These are phyloP conservation scores for Nitzschia putrida DNA, from an alignment of 108 stramenopile species.

Conservation along the genomic window DNA sequence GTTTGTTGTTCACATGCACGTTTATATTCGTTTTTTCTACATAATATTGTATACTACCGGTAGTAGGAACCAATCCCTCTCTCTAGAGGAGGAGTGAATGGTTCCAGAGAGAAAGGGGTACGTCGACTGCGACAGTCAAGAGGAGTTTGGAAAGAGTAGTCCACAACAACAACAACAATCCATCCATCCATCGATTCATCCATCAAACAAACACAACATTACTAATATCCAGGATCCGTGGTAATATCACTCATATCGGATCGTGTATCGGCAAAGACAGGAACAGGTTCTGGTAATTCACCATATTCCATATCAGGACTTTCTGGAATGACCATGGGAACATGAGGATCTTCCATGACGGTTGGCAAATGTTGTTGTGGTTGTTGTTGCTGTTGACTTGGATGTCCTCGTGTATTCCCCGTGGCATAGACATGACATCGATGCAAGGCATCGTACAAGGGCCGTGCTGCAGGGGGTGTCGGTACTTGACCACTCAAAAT, in stretches of 20 bases:
- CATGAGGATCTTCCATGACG: not conserved
- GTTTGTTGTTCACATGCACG: too few relatives aligned
- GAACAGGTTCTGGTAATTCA: constrained; percentile 12
- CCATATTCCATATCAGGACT: constrained; percentile 26
- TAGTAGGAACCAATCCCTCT: too few relatives aligned
- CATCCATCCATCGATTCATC: not conserved
- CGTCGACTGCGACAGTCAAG: too few relatives aligned
- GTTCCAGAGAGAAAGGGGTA: too few relatives aligned
- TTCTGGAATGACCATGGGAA: constrained; percentile 4
- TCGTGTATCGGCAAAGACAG: constrained; percentile 37
- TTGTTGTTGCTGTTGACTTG: constrained; percentile 13
- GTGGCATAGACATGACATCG: constrained; percentile 81
- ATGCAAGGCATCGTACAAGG: constrained; percentile 84
- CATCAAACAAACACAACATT: not conserved
- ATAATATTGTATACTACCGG: too few relatives aligned
- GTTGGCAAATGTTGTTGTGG: not conserved
- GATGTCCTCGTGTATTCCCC: constrained; percentile 3
- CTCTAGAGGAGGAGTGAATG: too few relatives aligned
- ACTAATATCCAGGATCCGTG: constrained; percentile 38
- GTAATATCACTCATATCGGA: constrained; percentile 54
- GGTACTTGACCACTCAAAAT: constrained; percentile 71
- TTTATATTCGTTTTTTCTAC: too few relatives aligned
- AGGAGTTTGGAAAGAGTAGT: too few relatives aligned
- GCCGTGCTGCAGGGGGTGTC: constrained; percentile 84
- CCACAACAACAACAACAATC: too few relatives aligned